These are phyloP conservation scores for Pyricularia sp. DNA, from an alignment of 2,329 filamentous ascomycete genomes.

Conservation along the genomic window DNA sequence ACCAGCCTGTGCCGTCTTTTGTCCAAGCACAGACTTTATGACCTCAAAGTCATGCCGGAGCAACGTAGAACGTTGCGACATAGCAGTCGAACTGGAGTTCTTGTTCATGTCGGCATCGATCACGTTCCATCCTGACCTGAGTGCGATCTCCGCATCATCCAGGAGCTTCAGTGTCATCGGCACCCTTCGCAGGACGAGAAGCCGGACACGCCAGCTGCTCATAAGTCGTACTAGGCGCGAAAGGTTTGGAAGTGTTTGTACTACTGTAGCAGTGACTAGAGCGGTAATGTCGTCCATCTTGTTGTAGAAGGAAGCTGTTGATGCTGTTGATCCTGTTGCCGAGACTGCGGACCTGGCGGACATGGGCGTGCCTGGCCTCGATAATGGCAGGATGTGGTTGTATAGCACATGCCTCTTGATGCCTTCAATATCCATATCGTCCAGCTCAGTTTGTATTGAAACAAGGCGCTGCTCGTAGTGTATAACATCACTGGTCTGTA, in stretches of 20 bases:
- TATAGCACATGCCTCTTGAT: conserved; percentile 82
- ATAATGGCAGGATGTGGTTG: conserved; percentile 61
- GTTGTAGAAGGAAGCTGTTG: conserved; percentile 36
- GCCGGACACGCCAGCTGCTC: conserved; percentile 66
- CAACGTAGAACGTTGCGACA: conserved; percentile 13
- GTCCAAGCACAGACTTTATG: conserved; percentile 56
- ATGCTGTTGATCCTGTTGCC: conserved; percentile 10
- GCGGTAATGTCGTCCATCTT: conserved; percentile 85
- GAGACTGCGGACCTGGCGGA: conserved; percentile 29
- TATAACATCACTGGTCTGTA: conserved; percentile 54
- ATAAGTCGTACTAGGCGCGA: conserved; percentile 66
- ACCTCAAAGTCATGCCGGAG: conserved; percentile 39
- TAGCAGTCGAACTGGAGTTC: not conserved
- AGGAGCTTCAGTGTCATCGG: conserved; percentile 60
- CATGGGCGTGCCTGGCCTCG: conserved; percentile 38
- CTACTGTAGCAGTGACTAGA: conserved; percentile 79
- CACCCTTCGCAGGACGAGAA: conserved; percentile 65
- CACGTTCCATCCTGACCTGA: conserved; percentile 58
- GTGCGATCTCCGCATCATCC: conserved; percentile 53
- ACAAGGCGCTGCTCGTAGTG: conserved; percentile 65
- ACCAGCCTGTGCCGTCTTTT: conserved; percentile 61
- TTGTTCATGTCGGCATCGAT: conserved; percentile 24
- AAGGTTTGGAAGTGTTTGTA: conserved; percentile 79
- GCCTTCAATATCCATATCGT: conserved; percentile 68
- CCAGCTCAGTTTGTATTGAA: conserved; percentile 61